phyloP scores from a whole-genome alignment of 2,329 filamentous ascomycete genomes.

The Colletotrichum coccodes region DNA sequence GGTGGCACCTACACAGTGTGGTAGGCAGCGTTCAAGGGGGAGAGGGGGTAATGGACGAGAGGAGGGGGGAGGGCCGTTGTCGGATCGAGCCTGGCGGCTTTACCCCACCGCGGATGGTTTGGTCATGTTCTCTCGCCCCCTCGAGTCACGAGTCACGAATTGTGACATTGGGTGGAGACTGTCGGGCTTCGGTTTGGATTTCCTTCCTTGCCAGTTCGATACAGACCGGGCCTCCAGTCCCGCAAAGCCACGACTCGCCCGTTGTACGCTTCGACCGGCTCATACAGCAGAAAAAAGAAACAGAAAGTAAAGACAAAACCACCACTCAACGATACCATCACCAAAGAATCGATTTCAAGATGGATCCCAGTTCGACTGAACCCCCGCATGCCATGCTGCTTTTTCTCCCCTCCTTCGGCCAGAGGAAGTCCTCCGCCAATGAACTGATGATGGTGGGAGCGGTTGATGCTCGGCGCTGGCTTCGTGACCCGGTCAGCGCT shows the following conservation, averaged over 20 bases:
- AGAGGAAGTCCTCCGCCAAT: conserved; percentile 5
- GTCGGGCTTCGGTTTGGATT: background rate
- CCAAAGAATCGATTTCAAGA: background rate
- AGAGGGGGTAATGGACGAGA: conserved; percentile 8
- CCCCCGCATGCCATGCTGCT: background rate
- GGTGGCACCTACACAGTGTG: background rate
- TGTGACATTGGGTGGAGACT: background rate
- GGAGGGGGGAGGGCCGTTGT: conserved; percentile 4
- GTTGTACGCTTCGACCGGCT: background rate
- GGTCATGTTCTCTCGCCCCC: conserved; percentile 3
- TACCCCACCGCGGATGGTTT: conserved; percentile 25
- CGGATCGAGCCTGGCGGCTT: conserved; percentile 9
- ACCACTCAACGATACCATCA: conserved; percentile 10
- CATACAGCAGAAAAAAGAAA: background rate
- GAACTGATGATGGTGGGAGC: background rate
- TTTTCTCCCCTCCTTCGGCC: no score
- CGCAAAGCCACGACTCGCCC: background rate
- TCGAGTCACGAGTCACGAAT: conserved; percentile 26
- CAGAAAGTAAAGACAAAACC: no score
- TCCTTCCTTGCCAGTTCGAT: background rate
- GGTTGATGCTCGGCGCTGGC: conserved; percentile 61
- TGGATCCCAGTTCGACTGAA: conserved; percentile 24
- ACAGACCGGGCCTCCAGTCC: background rate
- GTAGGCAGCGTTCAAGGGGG: background rate
- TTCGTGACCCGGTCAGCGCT: conserved; percentile 73